Evolutionary conservation across 2,329 filamentous ascomycete genomes (phyloP), one percentile per base, ranked within the genome.

Genomic region (Coniochaeta ligniaria): DNA sequence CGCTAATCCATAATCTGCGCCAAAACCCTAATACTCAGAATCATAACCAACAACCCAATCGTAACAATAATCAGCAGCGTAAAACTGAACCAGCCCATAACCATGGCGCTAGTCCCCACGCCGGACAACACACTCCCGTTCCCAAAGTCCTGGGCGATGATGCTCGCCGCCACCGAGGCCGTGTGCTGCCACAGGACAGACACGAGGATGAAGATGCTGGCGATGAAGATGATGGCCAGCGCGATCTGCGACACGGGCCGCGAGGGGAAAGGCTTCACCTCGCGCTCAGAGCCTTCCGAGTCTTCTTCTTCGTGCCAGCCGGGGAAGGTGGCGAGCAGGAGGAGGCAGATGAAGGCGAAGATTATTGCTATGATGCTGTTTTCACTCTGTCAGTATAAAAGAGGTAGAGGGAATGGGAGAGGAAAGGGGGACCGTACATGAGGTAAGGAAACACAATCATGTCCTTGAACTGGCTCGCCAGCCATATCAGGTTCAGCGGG

Each of bases 381-480:
- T 33, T 8, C 7, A 68, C 68, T 55, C 31, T 60, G 24, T 50
- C 50, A 45, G 55, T 31, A 38, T 11, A 5, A 36, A 55, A n/a
- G 17, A 8, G 7, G 14, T n/a, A 12, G 36, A 11, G 7, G 8
- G 38, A 14, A 6, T 6, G 28, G 28, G 33, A 52, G n/a, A n/a
- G n/a, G 50, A 35, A 26, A 11, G 55, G 14, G 20, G 16, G 17
- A 17, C 80, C 90, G 80, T 75, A 95, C 90, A 99, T 88, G 22
- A 99, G 79, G 72, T 98, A 99, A 11, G 95, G 95, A 73, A 99
- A 99, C 52, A 99, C 94, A 73, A 99, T 95, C 77, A 93, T 94
- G 75, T 98, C 92, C 76, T 98, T 98, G 79, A 99, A 99, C 66
- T 96, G 96, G 68, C 89, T 88, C 26, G 95, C 94, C 60, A 99